Evolutionary conservation across 106 monocot species (phyloP).

Genomic region (Iris macrosiphon): DNA sequence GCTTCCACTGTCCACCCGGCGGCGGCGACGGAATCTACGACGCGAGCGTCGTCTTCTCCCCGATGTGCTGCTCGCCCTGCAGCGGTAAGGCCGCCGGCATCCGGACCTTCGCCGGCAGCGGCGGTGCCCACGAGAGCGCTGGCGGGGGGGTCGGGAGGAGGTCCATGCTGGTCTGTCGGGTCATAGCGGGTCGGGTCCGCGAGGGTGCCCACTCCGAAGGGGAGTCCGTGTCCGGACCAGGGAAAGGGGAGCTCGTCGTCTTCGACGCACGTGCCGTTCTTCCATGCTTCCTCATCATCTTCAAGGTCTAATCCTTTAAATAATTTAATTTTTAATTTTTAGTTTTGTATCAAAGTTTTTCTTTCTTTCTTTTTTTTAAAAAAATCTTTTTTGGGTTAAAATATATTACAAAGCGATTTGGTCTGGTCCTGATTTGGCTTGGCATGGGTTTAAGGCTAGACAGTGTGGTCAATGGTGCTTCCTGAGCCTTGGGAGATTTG

Average conservation of each 20-base stretch:
- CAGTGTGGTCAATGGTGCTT: too few species aligned
- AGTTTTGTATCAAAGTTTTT: too few species aligned
- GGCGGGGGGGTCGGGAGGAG: background rate
- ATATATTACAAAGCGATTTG: too few species aligned
- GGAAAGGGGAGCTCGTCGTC: constrained; percentile 48
- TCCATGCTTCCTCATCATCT: constrained; percentile 64
- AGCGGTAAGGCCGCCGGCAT: constrained; percentile 40
- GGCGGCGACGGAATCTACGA: constrained; percentile 14
- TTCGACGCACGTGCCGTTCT: constrained; percentile 44
- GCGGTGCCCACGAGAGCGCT: background rate
- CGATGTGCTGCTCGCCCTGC: constrained; percentile 36
- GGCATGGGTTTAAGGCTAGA: too few species aligned
- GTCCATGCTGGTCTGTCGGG: constrained; percentile 56
- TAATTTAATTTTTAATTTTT: too few species aligned
- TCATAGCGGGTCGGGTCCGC: constrained; percentile 42
- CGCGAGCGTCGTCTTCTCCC: constrained; percentile 9
- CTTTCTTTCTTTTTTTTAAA: too few species aligned
- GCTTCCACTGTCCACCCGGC: constrained; percentile 44
- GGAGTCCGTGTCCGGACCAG: constrained; percentile 27
- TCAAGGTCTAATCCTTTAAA: constrained; percentile 20
- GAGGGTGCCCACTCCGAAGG: constrained; percentile 5
- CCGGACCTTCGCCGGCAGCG: background rate
- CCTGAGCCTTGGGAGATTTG: too few species aligned
- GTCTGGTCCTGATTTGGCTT: too few species aligned
- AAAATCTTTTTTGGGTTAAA: too few species aligned